Evolutionary conservation across 2,329 filamentous ascomycete genomes (phyloP), one percentile per base, ranked within the genome.

Genomic region (Exophiala viscosa): DNA sequence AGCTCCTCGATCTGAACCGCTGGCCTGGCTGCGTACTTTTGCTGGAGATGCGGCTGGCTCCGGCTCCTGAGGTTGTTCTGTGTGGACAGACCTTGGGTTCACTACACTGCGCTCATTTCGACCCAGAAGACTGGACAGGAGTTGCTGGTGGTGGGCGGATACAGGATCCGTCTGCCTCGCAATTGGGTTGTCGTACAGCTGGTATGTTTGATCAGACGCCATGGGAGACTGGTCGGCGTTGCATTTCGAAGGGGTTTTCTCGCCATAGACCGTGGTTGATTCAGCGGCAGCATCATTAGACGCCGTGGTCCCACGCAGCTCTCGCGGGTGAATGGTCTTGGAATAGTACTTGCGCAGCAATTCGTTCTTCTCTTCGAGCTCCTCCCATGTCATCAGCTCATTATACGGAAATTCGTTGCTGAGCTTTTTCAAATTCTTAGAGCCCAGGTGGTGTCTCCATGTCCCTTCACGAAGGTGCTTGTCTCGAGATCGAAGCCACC

Each of bases 401-500:
- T 52, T 48, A 50, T 58, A 61, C 23, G 57, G 59, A 38, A 61
- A 61, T 18, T 28, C 40, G 14, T 42, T 34, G 45, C 48, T 38
- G 5, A 60, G 23, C 9, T 50, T 28, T 28, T 7, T 20, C n/a
- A 42, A 45, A 23, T 15, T 47, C 11, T 9, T 4, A 47, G 36
- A 33, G 20, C 14, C n/a, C 20, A 9, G 18, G 11, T 43, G 41
- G n/a, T 39, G 13, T 28, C 31, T 15, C 49, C 45, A 59, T 4
- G 3, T 36, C 18, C 57, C 59, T 9, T 20, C n/a, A 32, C 49
- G 57, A 32, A 60, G 54, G n/a, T 28, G 40, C 4, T 13, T 33
- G 32, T 60, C 58, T 15, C 58, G 55, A 13, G 28, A 42, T 23
- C 34, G 41, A n/a, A 60, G 51, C 54, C 57, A 60, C n/a, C 35